Evolutionary conservation across 2,329 filamentous ascomycete species (phyloP).

Genomic region (Colletotrichum sublineola): DNA sequence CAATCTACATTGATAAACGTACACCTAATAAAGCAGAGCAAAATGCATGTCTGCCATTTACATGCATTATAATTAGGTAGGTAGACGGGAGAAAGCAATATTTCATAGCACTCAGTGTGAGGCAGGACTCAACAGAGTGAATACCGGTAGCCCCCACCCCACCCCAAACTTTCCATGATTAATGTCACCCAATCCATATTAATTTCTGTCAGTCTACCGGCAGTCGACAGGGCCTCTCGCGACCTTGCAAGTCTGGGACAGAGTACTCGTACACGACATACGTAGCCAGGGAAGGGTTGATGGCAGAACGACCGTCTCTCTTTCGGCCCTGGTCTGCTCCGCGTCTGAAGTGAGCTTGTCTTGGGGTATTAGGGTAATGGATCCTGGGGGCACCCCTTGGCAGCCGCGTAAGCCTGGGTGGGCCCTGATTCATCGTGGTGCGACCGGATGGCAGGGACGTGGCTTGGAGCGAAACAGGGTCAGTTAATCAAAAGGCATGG

Average conservation of each 20-base stretch:
- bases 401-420: slow-evolving; percentile 42
- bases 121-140: neutral
- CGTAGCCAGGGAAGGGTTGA: neutral
- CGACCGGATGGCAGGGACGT: slow-evolving; percentile 35
- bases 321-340: neutral
- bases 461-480: slow-evolving; percentile 27
- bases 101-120: neutral
- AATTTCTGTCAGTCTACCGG: slow-evolving; percentile 2
- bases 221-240: neutral
- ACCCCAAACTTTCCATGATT: neutral
- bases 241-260: slow-evolving; percentile 25
- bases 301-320: neutral
- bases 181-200: slow-evolving; percentile 24
- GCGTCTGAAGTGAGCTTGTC: slow-evolving; percentile 38
- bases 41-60: neutral
- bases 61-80: too few relatives aligned
- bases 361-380: slow-evolving; percentile 1
- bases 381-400: slow-evolving; percentile 24
- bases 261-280: neutral
- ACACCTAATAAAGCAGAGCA: neutral
- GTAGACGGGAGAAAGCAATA: neutral
- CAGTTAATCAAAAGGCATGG: slow-evolving; percentile 27
- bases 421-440: slow-evolving; percentile 41
- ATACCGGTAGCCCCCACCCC: too few relatives aligned
- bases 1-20: neutral